These are phyloP conservation scores for Fusarium nematophilum DNA, from an alignment of 2,329 filamentous ascomycete species.

Conservation along the genomic window DNA sequence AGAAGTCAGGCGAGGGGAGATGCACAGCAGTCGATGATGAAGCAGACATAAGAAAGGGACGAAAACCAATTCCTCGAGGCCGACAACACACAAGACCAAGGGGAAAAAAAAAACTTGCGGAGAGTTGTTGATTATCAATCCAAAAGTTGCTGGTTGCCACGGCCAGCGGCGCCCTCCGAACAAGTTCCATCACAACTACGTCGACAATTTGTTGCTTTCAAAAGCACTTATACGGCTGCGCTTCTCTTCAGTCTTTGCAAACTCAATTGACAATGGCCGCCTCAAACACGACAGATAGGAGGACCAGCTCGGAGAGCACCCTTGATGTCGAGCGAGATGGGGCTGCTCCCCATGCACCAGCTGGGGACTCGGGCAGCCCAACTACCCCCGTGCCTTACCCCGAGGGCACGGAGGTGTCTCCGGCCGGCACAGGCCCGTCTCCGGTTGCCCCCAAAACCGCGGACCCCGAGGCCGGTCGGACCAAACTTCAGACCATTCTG, in stretches of 20 bases:
- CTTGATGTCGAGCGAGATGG: constrained; percentile 44
- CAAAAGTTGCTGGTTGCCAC: constrained; percentile 1
- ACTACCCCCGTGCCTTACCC: constrained; percentile 18
- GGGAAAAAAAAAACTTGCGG: too few relatives aligned
- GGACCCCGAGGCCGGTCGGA: constrained; percentile 51
- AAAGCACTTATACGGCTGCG: neutral
- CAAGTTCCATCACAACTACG: constrained; percentile 22
- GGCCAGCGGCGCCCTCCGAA: constrained; percentile 34
- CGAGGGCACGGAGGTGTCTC: constrained; percentile 15
- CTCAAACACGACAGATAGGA: constrained; percentile 25
- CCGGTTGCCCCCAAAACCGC: constrained; percentile 21
- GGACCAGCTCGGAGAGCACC: constrained; percentile 45
- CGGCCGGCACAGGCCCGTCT: constrained; percentile 17
- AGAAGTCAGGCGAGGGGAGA: neutral
- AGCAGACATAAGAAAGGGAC: neutral
- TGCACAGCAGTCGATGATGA: neutral
- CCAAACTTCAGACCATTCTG: constrained; percentile 52
- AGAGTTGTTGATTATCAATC: constrained; percentile 34
- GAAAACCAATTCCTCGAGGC: neutral
- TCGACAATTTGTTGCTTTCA: constrained; percentile 14
- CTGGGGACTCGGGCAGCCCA: neutral
- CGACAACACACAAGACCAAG: neutral
- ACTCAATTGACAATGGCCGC: constrained; percentile 27
- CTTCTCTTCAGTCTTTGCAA: neutral
- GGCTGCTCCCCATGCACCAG: neutral